These are phyloP conservation scores for Nemania abortiva DNA, from an alignment of 2,329 filamentous ascomycete genomes.

Conservation along the genomic window DNA sequence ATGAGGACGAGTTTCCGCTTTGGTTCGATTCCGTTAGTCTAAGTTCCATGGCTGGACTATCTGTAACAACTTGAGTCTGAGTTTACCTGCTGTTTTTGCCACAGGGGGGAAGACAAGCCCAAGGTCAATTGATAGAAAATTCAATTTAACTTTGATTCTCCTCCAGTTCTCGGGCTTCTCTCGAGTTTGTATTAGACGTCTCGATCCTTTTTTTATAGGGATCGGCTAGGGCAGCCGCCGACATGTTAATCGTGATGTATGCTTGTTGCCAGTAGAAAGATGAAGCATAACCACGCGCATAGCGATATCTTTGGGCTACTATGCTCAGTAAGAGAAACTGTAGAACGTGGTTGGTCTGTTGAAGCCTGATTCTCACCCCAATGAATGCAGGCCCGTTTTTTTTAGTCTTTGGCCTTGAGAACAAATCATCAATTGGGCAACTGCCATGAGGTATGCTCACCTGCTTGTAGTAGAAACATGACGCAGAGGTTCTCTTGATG, in stretches of 20 bases:
- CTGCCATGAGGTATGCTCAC: too few relatives aligned
- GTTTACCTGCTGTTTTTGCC: not conserved
- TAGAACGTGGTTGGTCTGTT: too few relatives aligned
- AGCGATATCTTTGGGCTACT: not conserved
- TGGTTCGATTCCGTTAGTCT: not conserved
- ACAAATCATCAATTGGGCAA: too few relatives aligned
- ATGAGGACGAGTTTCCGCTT: not conserved
- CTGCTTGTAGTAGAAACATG: too few relatives aligned
- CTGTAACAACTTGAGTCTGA: not conserved
- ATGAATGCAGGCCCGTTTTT: too few relatives aligned
- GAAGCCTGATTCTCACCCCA: too few relatives aligned
- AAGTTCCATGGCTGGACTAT: not conserved
- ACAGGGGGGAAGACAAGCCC: not conserved
- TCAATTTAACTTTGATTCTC: not conserved
- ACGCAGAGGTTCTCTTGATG: too few relatives aligned
- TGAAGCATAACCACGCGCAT: not conserved
- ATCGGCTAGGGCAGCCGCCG: not conserved
- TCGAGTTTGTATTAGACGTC: not conserved
- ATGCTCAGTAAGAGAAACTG: not conserved
- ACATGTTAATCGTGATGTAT: not conserved
- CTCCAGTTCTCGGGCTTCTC: not conserved
- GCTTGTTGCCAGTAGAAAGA: too few relatives aligned
- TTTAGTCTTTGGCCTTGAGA: too few relatives aligned
- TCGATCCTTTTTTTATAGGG: not conserved
- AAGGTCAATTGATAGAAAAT: not conserved